Evolutionary conservation across 177 flowering plant species (phyloP), one percentile per base, ranked within the genome.

Genomic region (Vitis hybrid): DNA sequence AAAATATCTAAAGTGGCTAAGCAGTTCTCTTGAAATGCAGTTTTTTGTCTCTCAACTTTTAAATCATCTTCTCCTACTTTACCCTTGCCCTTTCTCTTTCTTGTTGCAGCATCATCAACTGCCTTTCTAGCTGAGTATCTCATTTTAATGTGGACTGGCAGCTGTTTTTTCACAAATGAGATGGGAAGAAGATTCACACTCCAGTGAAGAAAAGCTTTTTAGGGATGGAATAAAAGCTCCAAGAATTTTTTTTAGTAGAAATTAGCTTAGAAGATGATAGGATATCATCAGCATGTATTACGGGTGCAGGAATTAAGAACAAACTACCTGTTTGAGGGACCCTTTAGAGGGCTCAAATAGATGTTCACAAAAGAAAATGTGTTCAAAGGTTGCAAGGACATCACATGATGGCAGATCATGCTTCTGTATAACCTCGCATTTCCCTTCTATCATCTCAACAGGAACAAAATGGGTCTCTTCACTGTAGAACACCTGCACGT

Each of bases 1-100:
- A 95, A 95, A 69, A 95, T 95, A 68, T 95, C 99, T 35, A 95
- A 71, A 66, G 99, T 95, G 15, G 92, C 88, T 76, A 95, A 69
- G 56, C 84, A 69, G 15, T 81, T 82, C 24, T 56, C 62, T 27
- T 61, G 65, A 56, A 80, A 65, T 9, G 74, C 69, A 24, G 79
- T 81, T 21, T 48, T 69, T 60, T 71, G 68, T 12, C 81, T 68
- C 9, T 70, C 77, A 71, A 52, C 69, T 52, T 67, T 76, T 11
- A n/a, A 19, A 49, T 77, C 83, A 72, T 19, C 56, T 68, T 95
- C 97, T 69, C 87, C 94, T 69, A 84, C 93, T 75, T 75, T 86
- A 52, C 79, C 40, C 76, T 95, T 95, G 2, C 98, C 99, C 67
- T 93, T 95, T 69, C 73, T 84, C 91, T 85, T 93, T 72, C 89